Evolutionary conservation across 768 basidiomycete genomes (phyloP).

Genomic region (Lyophyllum decastes): DNA sequence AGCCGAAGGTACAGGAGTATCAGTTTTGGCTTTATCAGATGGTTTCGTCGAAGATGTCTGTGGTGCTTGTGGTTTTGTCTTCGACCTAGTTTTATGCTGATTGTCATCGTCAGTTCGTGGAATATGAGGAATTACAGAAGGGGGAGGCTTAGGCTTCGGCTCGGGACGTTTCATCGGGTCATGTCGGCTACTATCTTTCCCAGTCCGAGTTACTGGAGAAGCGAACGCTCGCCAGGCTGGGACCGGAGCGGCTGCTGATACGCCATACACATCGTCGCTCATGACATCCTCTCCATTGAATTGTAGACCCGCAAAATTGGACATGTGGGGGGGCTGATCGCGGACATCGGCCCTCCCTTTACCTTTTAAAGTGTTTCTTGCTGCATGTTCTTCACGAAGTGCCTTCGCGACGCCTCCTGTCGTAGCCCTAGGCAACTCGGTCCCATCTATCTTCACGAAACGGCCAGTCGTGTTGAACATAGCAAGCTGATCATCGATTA

Average conservation of each 20-base stretch:
- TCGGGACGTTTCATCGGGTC: background rate
- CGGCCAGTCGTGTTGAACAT: background rate
- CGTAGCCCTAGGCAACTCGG: background rate
- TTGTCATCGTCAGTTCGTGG: background rate
- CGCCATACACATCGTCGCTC: background rate
- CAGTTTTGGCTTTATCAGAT: no score
- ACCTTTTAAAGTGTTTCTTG: background rate
- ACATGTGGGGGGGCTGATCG: conserved; percentile 10
- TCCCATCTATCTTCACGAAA: conserved; percentile 8
- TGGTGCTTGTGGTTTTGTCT: background rate
- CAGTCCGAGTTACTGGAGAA: background rate
- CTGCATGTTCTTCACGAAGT: background rate
- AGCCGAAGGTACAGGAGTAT: no score
- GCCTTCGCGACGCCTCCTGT: background rate
- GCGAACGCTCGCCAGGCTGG: background rate
- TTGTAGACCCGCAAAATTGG: conserved; percentile 5
- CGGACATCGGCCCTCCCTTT: background rate
- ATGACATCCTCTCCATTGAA: conserved; percentile 2
- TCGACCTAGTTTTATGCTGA: background rate
- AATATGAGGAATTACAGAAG: background rate
- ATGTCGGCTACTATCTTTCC: background rate
- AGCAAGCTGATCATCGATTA: conserved; percentile 6
- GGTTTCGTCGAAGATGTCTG: background rate
- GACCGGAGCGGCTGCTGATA: background rate
- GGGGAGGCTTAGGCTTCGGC: background rate